Conservation (phyloP, 495 filamentous ascomycete species). For the Usnea hakonensis region DNA sequence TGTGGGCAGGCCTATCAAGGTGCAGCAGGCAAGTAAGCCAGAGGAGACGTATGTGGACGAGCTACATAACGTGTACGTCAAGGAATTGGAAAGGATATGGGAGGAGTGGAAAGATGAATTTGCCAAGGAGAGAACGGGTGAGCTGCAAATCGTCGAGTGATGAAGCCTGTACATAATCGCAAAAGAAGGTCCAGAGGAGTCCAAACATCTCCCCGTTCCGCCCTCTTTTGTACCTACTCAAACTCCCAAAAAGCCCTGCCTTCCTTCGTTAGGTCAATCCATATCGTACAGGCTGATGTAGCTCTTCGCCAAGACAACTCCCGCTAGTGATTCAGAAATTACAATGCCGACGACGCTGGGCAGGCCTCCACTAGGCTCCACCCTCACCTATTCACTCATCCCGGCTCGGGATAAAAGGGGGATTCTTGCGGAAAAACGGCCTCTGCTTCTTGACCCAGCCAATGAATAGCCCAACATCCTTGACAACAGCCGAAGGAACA, state of each 20-base stretch:
- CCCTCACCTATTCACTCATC: not conserved
- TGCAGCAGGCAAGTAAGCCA: slow-evolving; percentile 51
- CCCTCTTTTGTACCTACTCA: not conserved
- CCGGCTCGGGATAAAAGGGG: not conserved
- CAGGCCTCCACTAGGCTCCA: not conserved
- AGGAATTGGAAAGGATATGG: slow-evolving; percentile 77
- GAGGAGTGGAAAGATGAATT: slow-evolving; percentile 82
- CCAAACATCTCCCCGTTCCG: not conserved
- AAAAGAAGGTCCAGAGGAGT: not conserved
- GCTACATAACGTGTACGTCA: slow-evolving; percentile 69
- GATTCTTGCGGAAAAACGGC: slow-evolving; percentile 2
- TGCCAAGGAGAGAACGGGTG: slow-evolving; percentile 59
- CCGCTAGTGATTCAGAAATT: not conserved
- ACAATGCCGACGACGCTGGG: not conserved
- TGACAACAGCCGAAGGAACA: slow-evolving; percentile 52
- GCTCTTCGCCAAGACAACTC: not conserved
- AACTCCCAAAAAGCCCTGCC: not conserved
- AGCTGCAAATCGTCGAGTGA: slow-evolving; percentile 73
- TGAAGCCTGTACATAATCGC: not conserved
- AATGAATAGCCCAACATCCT: slow-evolving; percentile 58
- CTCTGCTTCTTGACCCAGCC: slow-evolving; percentile 37
- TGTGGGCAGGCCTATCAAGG: slow-evolving; percentile 70
- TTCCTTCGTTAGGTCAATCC: not conserved
- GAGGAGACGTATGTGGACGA: slow-evolving; percentile 68
- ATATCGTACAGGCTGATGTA: not conserved